Evolutionary conservation across 257 asterid genomes (phyloP).

Genomic region (Leptodermis oblonga): DNA sequence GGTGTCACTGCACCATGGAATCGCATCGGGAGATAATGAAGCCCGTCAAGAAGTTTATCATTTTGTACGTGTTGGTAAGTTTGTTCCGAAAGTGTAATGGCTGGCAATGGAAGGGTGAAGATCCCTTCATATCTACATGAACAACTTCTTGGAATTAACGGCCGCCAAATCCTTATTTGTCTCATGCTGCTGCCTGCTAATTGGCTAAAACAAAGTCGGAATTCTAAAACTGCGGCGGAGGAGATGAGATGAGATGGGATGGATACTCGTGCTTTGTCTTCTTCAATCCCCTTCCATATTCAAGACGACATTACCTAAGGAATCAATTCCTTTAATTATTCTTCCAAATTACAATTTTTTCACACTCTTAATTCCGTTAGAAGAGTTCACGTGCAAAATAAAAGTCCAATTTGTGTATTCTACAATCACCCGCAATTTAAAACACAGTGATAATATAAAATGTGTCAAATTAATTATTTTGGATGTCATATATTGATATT

Average conservation of each 20-base stretch:
- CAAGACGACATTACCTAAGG: conserved; percentile 30
- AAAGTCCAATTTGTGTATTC: too few species aligned
- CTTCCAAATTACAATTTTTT: neutral
- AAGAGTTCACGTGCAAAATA: too few species aligned
- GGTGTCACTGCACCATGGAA: too few species aligned
- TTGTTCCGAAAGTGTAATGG: neutral
- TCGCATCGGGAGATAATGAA: neutral
- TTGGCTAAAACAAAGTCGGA: too few species aligned
- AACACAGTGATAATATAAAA: too few species aligned
- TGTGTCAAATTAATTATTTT: neutral
- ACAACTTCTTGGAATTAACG: conserved; percentile 33
- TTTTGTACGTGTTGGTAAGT: neutral
- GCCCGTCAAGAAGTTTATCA: neutral
- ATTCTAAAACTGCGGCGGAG: neutral
- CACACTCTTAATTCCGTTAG: neutral
- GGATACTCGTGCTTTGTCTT: neutral
- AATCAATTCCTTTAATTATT: conserved; percentile 12
- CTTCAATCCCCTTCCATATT: neutral
- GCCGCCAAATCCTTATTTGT: neutral
- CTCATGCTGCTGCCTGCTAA: neutral
- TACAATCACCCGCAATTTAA: too few species aligned
- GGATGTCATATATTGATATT: neutral
- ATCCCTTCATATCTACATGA: neutral
- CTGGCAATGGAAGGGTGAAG: neutral
- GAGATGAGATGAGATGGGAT: neutral